Base-by-base conservation (phyloP, 2,329 filamentous ascomycete genomes). In the Sordariomycetes sp. region DNA sequence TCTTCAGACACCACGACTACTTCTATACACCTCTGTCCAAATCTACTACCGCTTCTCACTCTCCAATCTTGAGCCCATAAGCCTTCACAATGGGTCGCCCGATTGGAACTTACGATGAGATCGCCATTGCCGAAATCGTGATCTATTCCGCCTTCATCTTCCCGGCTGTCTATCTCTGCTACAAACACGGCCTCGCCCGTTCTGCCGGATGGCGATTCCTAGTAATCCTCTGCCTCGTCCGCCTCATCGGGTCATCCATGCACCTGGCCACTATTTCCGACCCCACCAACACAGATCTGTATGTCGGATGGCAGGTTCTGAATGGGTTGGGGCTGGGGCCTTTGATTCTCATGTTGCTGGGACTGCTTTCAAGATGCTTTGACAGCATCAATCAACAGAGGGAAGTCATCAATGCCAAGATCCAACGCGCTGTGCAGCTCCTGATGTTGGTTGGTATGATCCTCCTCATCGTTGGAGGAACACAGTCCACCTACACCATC, bases 151-250 rank as follows among this genome's bases (percentile, higher is more conserved):
- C 49, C 37, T 46, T 50, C 33, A 45, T 59, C 28, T 30, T 41
- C 29, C 47, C 46, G 14, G 47, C 45, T 24, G 35, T 60, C 35
- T 33, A 48, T 24, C 39, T 79, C 36, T 75, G 72, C 9, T 72
- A 44, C 37, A 49, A 44, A 11, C 53, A 59, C 35, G 55, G 75
- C 69, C 70, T 68, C 49, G 45, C 56, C 5, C 74, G 78, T 62
- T 66, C 77, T 8, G 70, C 70, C 12, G 75, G 75, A 4, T 79
- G 75, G 31, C 65, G 76, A 16, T 62, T 78, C 8, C 69, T 81
- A 45, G 58, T 80, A 11, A 64, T 81, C 18, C 61, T 76, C 11
- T 62, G 75, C 3, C 57, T 77, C 11, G 61, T 53, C 36, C 72
- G 79, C 58, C 72, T 82, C 35, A 61, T 78, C 32, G 54, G 62